These are phyloP conservation scores for Globisporangium emineosum DNA, from an alignment of 352 stramenopile species.

Conservation along the genomic window DNA sequence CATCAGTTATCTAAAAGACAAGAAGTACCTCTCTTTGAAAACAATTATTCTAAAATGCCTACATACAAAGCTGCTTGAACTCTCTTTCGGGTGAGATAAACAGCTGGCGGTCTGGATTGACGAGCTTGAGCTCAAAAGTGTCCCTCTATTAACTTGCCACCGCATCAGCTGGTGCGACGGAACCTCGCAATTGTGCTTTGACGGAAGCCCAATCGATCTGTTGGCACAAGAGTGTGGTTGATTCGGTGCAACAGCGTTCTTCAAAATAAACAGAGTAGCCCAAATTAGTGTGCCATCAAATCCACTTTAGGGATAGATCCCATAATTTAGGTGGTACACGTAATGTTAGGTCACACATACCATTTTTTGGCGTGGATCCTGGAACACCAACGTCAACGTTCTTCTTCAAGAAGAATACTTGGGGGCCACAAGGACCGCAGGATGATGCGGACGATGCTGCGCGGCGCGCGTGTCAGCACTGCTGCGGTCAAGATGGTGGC, in stretches of 20 bases:
- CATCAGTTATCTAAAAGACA: no score
- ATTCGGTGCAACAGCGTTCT: not conserved
- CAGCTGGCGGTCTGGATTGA: not conserved
- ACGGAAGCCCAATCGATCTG: not conserved
- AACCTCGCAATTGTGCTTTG: not conserved
- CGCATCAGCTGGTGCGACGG: not conserved
- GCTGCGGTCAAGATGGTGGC: not conserved
- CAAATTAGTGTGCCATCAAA: not conserved
- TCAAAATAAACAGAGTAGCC: not conserved
- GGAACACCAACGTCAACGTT: not conserved
- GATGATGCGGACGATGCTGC: conserved; percentile 11
- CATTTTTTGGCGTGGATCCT: not conserved
- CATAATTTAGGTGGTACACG: not conserved
- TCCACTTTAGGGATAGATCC: not conserved
- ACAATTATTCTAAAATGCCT: not conserved
- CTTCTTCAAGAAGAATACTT: conserved; percentile 3
- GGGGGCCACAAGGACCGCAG: not conserved
- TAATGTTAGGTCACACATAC: not conserved
- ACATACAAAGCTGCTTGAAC: not conserved
- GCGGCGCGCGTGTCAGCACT: not conserved
- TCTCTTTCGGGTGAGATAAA: not conserved
- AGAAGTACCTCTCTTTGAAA: no score
- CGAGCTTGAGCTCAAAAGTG: not conserved
- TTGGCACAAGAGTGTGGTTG: not conserved
- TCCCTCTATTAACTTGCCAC: not conserved